These are phyloP conservation scores for Moniliella sp. DNA, from an alignment of 1,284 basidiomycete species.

Conservation along the genomic window DNA sequence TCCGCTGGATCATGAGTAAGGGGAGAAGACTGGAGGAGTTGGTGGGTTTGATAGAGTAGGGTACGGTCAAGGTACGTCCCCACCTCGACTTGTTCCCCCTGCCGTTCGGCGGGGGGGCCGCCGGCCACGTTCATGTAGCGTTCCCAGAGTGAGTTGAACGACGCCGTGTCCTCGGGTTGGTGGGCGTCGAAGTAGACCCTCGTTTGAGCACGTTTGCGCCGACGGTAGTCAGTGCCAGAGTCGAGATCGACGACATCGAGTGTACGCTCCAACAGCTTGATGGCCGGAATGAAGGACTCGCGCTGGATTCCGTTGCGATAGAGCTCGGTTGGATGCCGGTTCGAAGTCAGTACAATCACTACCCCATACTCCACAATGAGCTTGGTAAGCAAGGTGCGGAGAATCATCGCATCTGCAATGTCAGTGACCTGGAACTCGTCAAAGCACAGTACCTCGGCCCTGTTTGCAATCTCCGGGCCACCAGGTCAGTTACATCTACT, in stretches of 20 bases:
- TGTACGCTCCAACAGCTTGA: slow-evolving; percentile 67
- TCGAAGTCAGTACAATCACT: slow-evolving; percentile 82
- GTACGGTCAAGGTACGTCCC: too few species aligned
- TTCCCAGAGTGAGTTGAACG: too few species aligned
- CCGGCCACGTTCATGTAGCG: too few species aligned
- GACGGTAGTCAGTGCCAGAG: slow-evolving; percentile 59
- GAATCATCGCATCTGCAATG: slow-evolving; percentile 95
- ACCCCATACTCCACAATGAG: slow-evolving; percentile 62
- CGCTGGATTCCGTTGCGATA: slow-evolving; percentile 98
- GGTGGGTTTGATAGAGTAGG: too few species aligned
- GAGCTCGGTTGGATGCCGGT: slow-evolving; percentile 83
- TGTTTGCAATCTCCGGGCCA: slow-evolving; percentile 69
- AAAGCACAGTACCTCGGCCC: slow-evolving; percentile 55
- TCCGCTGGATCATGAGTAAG: too few species aligned
- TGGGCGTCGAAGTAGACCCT: slow-evolving; percentile 76
- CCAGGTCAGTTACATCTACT: slow-evolving; percentile 66
- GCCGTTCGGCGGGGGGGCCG: too few species aligned
- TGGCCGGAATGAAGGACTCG: slow-evolving; percentile 82
- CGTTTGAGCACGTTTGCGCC: slow-evolving; percentile 40
- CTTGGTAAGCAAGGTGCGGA: slow-evolving; percentile 64
- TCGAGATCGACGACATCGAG: slow-evolving; percentile 76
- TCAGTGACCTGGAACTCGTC: slow-evolving; percentile 99
- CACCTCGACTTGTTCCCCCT: too few species aligned
- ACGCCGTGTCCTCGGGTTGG: slow-evolving; percentile 44
- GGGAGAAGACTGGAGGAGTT: too few species aligned